These are phyloP conservation scores for Sugiyamaella americana DNA, from an alignment of 805 yeast species.

Conservation along the genomic window DNA sequence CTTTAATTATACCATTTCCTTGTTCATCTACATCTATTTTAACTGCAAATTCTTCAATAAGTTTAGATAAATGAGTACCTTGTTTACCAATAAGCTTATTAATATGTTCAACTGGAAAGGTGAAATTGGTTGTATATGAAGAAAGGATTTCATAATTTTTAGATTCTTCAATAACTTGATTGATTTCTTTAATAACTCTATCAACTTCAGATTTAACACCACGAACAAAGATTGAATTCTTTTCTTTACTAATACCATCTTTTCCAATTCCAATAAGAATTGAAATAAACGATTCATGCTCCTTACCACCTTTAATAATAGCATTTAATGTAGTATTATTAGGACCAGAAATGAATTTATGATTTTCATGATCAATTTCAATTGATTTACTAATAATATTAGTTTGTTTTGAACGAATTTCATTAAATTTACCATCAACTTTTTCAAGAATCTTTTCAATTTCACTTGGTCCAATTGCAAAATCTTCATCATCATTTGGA, in stretches of 20 bases:
- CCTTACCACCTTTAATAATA: conserved; percentile 34
- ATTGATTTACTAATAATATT: conserved; percentile 48
- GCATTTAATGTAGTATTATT: conserved; percentile 50
- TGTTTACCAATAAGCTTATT: conserved; percentile 85
- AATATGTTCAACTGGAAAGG: conserved; percentile 61
- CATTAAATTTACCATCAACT: conserved; percentile 50
- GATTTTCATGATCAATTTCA: conserved; percentile 48
- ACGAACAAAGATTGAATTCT: conserved; percentile 53
- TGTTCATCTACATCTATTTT: conserved; percentile 65
- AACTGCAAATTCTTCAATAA: conserved; percentile 70
- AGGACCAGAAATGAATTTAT: conserved; percentile 56
- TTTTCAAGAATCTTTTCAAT: conserved; percentile 46
- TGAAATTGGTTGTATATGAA: conserved; percentile 42
- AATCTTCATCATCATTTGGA: conserved; percentile 48
- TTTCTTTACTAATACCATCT: conserved; percentile 25
- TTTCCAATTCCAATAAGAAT: conserved; percentile 30
- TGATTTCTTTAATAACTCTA: conserved; percentile 47
- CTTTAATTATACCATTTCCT: conserved; percentile 57
- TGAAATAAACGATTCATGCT: conserved; percentile 35
- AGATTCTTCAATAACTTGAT: conserved; percentile 49
- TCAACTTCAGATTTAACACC: conserved; percentile 65
- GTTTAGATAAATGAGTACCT: conserved; percentile 64
- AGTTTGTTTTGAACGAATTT: conserved; percentile 52
- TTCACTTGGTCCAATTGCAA: conserved; percentile 63
- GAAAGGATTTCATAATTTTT: conserved; percentile 43